Base-by-base conservation (phyloP, 352 stramenopile species). In the Thalassiosira mediterranea region DNA sequence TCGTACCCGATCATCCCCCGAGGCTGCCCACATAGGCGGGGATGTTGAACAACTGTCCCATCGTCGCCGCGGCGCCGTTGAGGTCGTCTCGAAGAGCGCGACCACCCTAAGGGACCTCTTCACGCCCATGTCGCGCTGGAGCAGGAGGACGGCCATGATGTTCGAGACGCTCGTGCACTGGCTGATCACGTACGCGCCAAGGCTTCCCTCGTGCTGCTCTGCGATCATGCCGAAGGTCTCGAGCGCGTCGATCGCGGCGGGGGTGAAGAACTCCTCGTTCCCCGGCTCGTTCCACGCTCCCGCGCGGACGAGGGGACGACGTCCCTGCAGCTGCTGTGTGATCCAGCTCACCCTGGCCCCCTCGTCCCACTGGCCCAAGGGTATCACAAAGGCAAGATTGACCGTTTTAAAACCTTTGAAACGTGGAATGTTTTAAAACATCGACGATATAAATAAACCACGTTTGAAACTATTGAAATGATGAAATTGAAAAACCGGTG, bases 1-100 rank as follows among this genome's bases (percentile, higher is more conserved):
- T 8, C 85, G 84, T 79, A 92, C 86, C 88, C 48, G 88, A 90
- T 51, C 78, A 68, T 52, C 88, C 80, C 47, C 82, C 56, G 51
- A 95, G 92, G 59, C 75, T 79, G 21, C 88, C 91, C 54, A 90
- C 76, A 60, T 92, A 93, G 0, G 51, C 74, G 8, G 79, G 79
- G 26, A 87, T 61, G 47, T 46, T 84, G 57, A 90, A 92, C 0
- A 93, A 65, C 25, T 68, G 80, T n/a, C 79, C 65, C 79, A 92
- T 89, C 0, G 86, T 88, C 19, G 54, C 72, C 8, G 76, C 58
- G 17, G 86, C 88, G 49, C 92, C 88, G 65, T 95, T 90, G 28
- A 96, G 80, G 72, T 96, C 93, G 81, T 90, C 82, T 96, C 93
- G 74, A 96, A 96, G 1, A 96, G 76, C 2, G 93, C 91, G 11